Conservation (phyloP, 2,329 filamentous ascomycete species). For the Calonectria fujianensis region DNA sequence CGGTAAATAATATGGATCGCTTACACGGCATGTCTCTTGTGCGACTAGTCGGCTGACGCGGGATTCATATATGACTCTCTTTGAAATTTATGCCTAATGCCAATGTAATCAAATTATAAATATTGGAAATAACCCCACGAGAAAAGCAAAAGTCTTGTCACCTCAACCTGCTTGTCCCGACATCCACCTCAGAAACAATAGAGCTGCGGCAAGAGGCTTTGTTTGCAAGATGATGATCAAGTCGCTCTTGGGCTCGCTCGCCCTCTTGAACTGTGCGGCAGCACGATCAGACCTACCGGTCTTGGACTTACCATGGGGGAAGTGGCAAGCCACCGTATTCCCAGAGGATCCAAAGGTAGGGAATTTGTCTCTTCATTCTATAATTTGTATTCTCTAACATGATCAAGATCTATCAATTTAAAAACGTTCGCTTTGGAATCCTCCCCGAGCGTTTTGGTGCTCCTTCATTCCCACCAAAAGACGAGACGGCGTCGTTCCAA, state of each 20-base stretch:
- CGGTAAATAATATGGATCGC: too few relatives aligned
- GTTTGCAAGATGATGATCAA: neutral
- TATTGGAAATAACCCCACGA: too few relatives aligned
- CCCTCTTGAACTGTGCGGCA: neutral
- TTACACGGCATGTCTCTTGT: too few relatives aligned
- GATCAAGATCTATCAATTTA: conserved; percentile 34
- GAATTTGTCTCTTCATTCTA: too few relatives aligned
- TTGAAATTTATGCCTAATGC: too few relatives aligned
- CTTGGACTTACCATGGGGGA: conserved; percentile 24
- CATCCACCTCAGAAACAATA: too few relatives aligned
- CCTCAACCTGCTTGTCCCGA: too few relatives aligned
- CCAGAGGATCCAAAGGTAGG: neutral
- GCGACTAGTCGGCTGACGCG: too few relatives aligned
- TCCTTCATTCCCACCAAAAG: conserved; percentile 4
- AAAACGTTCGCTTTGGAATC: conserved; percentile 36
- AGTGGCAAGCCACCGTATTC: conserved; percentile 3
- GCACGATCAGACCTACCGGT: neutral
- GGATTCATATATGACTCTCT: too few relatives aligned
- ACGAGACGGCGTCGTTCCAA: conserved; percentile 14
- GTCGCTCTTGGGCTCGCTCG: neutral
- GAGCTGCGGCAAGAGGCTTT: too few relatives aligned
- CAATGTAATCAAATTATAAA: too few relatives aligned
- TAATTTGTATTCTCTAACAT: neutral
- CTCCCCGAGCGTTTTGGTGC: conserved; percentile 29
- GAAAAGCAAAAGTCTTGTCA: too few relatives aligned